A percentile compares a stretch with the other conserved stretches of the same genome.
phyloP scores from a whole-genome alignment of 116 monocot genomes.

The Thalassia testudinum region DNA sequence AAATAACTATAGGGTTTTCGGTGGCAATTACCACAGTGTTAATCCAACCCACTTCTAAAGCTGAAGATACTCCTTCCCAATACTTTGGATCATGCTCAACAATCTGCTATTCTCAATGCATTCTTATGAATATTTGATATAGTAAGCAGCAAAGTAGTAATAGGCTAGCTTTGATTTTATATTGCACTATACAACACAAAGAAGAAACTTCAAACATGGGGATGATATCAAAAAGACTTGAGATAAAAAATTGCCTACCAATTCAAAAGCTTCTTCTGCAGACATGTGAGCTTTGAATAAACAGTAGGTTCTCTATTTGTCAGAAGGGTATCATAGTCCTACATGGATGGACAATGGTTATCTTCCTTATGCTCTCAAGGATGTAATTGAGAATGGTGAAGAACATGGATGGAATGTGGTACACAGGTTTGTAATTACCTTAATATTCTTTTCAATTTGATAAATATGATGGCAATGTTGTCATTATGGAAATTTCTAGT shows the following conservation, averaged over 20 bases:
- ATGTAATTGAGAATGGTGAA: too few relatives aligned
- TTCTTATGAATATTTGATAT: neutral
- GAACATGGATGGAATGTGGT: too few relatives aligned
- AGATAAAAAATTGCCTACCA: constrained; percentile 36
- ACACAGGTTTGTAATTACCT: too few relatives aligned
- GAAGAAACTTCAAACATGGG: too few relatives aligned
- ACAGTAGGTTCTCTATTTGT: constrained; percentile 28
- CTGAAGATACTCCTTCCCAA: constrained; percentile 79
- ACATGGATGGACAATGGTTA: too few relatives aligned
- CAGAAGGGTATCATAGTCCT: constrained; percentile 81
- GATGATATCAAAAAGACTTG: neutral
- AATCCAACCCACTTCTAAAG: constrained; percentile 94
- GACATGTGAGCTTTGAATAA: constrained; percentile 33
- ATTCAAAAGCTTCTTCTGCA: constrained; percentile 70
- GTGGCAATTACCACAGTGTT: constrained; percentile 49
- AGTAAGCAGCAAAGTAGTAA: too few relatives aligned
- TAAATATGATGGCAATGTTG: too few relatives aligned
- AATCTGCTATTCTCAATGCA: constrained; percentile 29
- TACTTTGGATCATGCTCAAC: constrained; percentile 87
- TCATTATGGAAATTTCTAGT: too few relatives aligned
- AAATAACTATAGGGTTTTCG: neutral
- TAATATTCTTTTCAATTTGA: too few relatives aligned
- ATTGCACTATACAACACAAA: too few relatives aligned
- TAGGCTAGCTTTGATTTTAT: too few relatives aligned
- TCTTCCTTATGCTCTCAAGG: too few relatives aligned